Base-by-base conservation (phyloP, 2,329 filamentous ascomycete genomes). In the Verticillium nubilum region DNA sequence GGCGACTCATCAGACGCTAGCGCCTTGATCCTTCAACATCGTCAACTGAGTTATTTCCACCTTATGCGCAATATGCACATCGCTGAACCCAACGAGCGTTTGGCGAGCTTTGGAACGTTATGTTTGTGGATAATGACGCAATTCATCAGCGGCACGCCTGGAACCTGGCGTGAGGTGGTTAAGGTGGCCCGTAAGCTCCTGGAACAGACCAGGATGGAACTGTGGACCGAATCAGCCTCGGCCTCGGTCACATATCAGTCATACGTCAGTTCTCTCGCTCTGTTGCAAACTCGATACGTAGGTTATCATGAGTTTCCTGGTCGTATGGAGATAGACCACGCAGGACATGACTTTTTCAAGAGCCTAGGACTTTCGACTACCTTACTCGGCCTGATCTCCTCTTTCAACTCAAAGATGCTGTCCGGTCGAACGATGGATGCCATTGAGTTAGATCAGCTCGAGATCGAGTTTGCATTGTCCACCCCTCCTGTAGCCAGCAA, bases 131-230 rank as follows among this genome's bases (percentile, higher is more conserved):
- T 57, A 4, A 55, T 54, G 19, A 57, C 35, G 4, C 58, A 60
- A 25, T 60, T 57, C 33, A 17, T 60, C 58, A 60, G 47, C 47
- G 58, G 58, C n/a, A 56, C 42, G 5, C 12, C 58, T 5, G 58
- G 58, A 9, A 42, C 58, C 12, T 60, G 58, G 58, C 58, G 58
- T 1, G 58, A 60, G 50, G 31, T 60, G 7, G n/a, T 60, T 15
- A 60, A 57, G 50, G 58, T 60, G 27, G 53, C 54, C 12, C 31
- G 33, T 2, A 54, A 54, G 7, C 47, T 57, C 9, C 58, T 60
- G 3, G 31, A 54, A 13, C 15, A 42, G 13, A 56, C 54, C n/a
- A 15, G 19, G 25, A 56, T 28, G 12, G 54, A 47, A 15, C 47
- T 19, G 15, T 56, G 54, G 54, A 47, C 33, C 6, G 9, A 3